These are phyloP conservation scores for Plasmodium adleri DNA, from an alignment of 169 alveolate genomes.

Conservation along the genomic window DNA sequence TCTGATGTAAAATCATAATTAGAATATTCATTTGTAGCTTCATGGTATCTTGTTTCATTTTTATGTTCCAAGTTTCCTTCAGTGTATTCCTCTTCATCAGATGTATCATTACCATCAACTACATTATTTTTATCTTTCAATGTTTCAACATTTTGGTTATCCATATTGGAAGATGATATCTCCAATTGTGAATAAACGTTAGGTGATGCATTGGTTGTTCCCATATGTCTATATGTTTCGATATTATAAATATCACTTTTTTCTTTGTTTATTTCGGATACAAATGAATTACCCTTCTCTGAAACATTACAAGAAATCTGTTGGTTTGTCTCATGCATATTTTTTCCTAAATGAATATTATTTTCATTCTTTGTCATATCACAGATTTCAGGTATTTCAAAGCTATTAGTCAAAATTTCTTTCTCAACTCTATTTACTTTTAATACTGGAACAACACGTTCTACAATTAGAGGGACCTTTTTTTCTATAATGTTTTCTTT, in stretches of 20 bases:
- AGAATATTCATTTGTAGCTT: constrained; percentile 45
- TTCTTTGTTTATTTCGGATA: constrained; percentile 11
- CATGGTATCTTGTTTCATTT: constrained; percentile 54
- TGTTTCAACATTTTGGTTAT: neutral
- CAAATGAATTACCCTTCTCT: constrained; percentile 2
- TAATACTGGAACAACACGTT: constrained; percentile 71
- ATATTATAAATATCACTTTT: constrained; percentile 18
- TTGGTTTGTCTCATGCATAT: constrained; percentile 3
- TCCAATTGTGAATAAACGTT: constrained; percentile 1
- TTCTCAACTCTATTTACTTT: constrained; percentile 50
- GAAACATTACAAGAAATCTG: constrained; percentile 5
- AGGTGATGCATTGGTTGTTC: constrained; percentile 17
- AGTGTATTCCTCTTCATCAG: constrained; percentile 18
- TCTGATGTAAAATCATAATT: constrained; percentile 11
- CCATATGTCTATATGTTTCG: constrained; percentile 53
- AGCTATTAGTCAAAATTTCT: constrained; percentile 43
- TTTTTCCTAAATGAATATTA: constrained; percentile 1
- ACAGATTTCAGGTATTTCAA: constrained; percentile 59
- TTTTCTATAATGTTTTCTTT: constrained; percentile 73
- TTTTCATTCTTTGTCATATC: constrained; percentile 23
- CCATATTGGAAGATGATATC: constrained; percentile 7
- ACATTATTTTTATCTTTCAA: neutral
- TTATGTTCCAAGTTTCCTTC: constrained; percentile 9
- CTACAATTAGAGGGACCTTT: constrained; percentile 68
- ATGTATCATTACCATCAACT: constrained; percentile 1